Conservation (phyloP, 2,329 filamentous ascomycete species). For the Colletotrichum theobromicola region DNA sequence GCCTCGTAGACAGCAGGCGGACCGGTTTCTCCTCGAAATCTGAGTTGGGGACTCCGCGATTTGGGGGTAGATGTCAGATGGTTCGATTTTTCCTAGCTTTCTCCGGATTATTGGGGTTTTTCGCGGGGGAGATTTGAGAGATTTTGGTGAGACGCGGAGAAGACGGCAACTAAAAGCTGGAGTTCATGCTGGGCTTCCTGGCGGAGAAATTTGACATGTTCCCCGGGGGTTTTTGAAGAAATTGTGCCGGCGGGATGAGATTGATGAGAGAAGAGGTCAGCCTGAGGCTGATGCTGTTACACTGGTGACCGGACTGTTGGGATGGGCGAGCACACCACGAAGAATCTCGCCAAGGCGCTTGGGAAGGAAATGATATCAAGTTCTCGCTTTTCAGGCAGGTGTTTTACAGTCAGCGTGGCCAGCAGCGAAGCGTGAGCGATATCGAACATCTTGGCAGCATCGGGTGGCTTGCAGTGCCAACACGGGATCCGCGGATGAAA, state of each 20-base stretch:
- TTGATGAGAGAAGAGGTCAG: neutral
- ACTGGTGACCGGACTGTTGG: neutral
- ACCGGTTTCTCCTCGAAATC: neutral
- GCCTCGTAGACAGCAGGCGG: neutral
- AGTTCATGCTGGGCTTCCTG: neutral
- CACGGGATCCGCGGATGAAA: neutral
- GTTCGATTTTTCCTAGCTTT: neutral
- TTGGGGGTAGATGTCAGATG: neutral
- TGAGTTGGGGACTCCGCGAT: neutral
- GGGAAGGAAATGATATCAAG: neutral
- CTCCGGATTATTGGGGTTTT: neutral
- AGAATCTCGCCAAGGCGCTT: neutral
- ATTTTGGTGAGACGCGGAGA: neutral
- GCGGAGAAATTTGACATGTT: neutral
- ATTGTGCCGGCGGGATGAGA: neutral
- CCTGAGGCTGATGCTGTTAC: neutral
- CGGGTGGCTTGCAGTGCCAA: slow-evolving; percentile 20
- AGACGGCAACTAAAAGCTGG: neutral
- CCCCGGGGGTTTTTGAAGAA: neutral
- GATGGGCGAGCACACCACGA: neutral
- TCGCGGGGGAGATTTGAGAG: neutral
- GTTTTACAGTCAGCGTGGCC: neutral
- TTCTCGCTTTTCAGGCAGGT: neutral
- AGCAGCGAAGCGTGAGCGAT: neutral
- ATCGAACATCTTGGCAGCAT: slow-evolving; percentile 6